A percentile compares a stretch with the other conserved stretches of the same genome.
Conservation (phyloP, 2,329 filamentous ascomycete genomes). For the Calycina marina region DNA sequence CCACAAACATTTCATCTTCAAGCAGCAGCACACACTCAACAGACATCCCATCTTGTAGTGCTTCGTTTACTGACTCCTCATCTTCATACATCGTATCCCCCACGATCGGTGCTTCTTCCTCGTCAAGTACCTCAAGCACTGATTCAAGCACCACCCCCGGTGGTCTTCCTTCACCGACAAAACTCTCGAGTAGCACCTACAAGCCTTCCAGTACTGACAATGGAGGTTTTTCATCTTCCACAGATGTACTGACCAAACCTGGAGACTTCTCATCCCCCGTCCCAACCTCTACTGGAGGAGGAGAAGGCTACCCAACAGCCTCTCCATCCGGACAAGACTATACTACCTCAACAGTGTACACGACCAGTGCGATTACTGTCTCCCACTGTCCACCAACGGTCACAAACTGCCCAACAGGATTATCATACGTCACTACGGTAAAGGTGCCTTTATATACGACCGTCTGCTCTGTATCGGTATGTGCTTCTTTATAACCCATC, state of each 20-base stretch:
- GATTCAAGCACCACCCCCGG: neutral
- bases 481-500: neutral
- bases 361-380: conserved; percentile 1
- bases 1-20: neutral
- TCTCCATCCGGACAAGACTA: neutral
- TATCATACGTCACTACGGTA: neutral
- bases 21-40: neutral
- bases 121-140: neutral
- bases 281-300: neutral
- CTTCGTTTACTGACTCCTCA: neutral
- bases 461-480: conserved; percentile 3
- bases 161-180: neutral
- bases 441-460: conserved; percentile 1
- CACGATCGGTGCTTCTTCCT: neutral
- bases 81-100: neutral
- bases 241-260: neutral
- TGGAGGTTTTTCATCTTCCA: neutral
- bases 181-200: neutral
- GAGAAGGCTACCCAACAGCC: neutral
- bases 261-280: neutral
- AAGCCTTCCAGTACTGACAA: neutral
- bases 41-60: neutral
- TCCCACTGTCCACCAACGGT: conserved; percentile 1
- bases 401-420: neutral
- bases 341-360: neutral